Base-by-base conservation (phyloP, 169 alveolate species). In the Cryptosporidium felis region DNA sequence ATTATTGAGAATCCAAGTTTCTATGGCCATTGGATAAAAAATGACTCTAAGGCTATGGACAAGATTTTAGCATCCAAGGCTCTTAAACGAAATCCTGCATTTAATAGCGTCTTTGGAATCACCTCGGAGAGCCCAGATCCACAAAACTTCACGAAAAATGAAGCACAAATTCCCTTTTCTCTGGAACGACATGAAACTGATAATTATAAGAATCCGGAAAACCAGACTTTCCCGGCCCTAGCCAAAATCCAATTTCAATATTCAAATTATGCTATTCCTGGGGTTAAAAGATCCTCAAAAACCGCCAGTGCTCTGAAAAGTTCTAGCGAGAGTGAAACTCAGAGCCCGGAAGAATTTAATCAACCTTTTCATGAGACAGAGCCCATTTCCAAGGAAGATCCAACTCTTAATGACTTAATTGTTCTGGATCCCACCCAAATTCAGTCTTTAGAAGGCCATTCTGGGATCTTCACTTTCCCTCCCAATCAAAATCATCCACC, bases 1-100 rank as follows among this genome's bases (percentile, higher is more conserved):
- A 14, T 36, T 14, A 38, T 74, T 30, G 85, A 74, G 42, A 56
- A 74, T 36, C 60, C 42, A 1, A 42, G 44, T 6, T 74, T 74
- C 14, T 74, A 74, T 58, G 36, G 38, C 0, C 14, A 53, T 14
- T 74, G 85, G 85, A 9, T 74, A 12, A 36, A 74, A 1, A 10
- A 23, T 0, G 85, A 74, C 44, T 23, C 16, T 0, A 28, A 10
- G 6, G 42, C 63, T 5, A 28, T 23, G 9, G 42, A 30, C 26
- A 56, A 56, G 18, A 38, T 56, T 26, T 56, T 42, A 30, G 63
- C 63, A 2, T 21, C 16, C 26, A 14, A 28, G 41, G n/a, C 26
- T n/a, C 63, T 56, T 8, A 56, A 10, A 30, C 9, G n/a, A 21
- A 56, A 56, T 28, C 42, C 63, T 16, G 63, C 5, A 1, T 56